Evolutionary conservation across 345 rosid species (phyloP), one percentile per base, ranked within the genome.

Genomic region (Populus nigra): DNA sequence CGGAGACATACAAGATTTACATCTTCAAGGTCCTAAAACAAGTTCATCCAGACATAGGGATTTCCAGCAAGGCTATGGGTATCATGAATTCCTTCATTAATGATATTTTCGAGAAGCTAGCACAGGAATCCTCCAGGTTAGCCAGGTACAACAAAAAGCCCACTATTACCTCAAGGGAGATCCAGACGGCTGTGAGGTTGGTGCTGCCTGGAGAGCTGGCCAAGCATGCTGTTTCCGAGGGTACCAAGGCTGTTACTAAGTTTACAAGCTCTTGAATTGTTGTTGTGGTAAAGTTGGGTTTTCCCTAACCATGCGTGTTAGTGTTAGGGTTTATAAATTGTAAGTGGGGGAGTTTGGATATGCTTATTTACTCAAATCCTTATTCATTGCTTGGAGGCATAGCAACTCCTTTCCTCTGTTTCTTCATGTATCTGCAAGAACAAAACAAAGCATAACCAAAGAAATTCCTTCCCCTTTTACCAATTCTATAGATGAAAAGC

Each of bases 131-230:
- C 7, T 91, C 97, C 0, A 87, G 87, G 17, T 89, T 93, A 2
- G 97, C 97, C 0, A 88, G 96, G 84, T 91, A 91, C 80, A 93
- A 93, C 82, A 93, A 93, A 89, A 91, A 91, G 67, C 96, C 94
- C 17, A 45, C 50, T 45, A 45, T 45, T 45, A 45, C 50, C 4
- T 45, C 50, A 13, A 45, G 50, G 50, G 94, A 91, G 82, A 90
- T 91, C 68, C 94, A 91, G 86, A 91, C 94, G 0, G 96, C 92
- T 1, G 94, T 91, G 27, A 83, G 92, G 18, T 88, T 92, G 18
- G 97, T 92, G 2, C 85, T 90, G 4, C 93, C 91, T 3, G 94
- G 91, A 23, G 97, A 92, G 72, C 85, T 92, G 3, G 94, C 97
- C 2, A 92, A 92, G 83, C 94, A 92, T 57, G 97, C 97, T 13